These are phyloP conservation scores for Ophiostoma perfectum DNA, from an alignment of 2,329 filamentous ascomycete genomes.

Conservation along the genomic window DNA sequence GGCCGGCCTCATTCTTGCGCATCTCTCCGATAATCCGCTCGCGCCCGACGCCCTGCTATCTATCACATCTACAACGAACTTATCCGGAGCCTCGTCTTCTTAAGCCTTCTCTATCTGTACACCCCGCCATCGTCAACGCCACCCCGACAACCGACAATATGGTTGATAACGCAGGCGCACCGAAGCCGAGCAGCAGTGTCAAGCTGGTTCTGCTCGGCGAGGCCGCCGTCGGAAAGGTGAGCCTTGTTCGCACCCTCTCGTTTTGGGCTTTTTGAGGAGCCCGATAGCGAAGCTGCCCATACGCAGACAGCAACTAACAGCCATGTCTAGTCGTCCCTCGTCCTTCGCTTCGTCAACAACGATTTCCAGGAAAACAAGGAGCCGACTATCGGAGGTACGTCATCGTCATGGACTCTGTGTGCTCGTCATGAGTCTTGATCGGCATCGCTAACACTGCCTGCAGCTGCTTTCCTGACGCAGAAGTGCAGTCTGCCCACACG, in stretches of 20 bases:
- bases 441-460: slow-evolving; percentile 17
- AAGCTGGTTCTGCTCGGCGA: slow-evolving; percentile 98
- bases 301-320: not conserved
- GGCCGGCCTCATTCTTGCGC: slow-evolving; percentile 17
- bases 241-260: slow-evolving; percentile 20
- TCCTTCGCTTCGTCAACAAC: slow-evolving; percentile 98
- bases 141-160: slow-evolving; percentile 39
- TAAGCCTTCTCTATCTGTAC: not conserved
- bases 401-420: not conserved
- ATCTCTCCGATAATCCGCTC: not conserved
- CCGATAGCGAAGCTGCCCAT: not conserved
- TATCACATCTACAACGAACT: not conserved
- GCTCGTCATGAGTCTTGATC: not conserved
- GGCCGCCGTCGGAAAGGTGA: slow-evolving; percentile 96
- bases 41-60: not conserved
- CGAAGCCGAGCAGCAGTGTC: slow-evolving; percentile 98
- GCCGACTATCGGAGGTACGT: slow-evolving; percentile 91
- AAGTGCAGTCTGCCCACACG: slow-evolving; percentile 94
- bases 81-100: not conserved
- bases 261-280: too few species aligned
- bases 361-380: slow-evolving; percentile 99
- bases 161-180: slow-evolving; percentile 62
- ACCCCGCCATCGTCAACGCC: not conserved
- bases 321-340: slow-evolving; percentile 72
- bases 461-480: slow-evolving; percentile 95